These are phyloP conservation scores for Maudiozyma pseudohumilis DNA, from an alignment of 805 yeast species.

Conservation along the genomic window DNA sequence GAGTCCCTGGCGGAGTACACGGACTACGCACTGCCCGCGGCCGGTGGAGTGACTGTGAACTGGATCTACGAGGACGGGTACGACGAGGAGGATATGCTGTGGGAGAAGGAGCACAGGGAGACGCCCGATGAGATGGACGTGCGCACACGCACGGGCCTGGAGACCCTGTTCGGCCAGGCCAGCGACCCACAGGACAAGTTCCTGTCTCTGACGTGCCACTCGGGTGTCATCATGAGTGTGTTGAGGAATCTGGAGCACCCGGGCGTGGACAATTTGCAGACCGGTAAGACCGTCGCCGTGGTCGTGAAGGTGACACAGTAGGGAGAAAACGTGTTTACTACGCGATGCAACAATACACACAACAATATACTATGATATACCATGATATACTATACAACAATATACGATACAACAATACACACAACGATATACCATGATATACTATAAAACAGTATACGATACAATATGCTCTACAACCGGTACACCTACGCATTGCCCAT, in stretches of 20 bases:
- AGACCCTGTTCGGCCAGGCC: slow-evolving; percentile 34
- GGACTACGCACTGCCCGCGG: slow-evolving; percentile 7
- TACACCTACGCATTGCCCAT: too few relatives aligned
- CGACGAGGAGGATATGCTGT: slow-evolving; percentile 42
- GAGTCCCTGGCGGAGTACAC: slow-evolving; percentile 13
- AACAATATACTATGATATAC: too few relatives aligned
- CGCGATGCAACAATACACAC: too few relatives aligned
- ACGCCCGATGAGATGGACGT: slow-evolving; percentile 38
- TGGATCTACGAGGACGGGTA: slow-evolving; percentile 38
- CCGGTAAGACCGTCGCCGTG: slow-evolving; percentile 58
- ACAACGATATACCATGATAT: too few relatives aligned
- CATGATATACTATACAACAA: too few relatives aligned
- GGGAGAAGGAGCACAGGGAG: slow-evolving; percentile 39
- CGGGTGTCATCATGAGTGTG: slow-evolving; percentile 47
- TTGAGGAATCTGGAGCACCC: slow-evolving; percentile 46
- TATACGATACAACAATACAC: too few relatives aligned
- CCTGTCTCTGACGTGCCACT: slow-evolving; percentile 48
- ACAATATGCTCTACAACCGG: too few relatives aligned
- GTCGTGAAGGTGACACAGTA: slow-evolving; percentile 38
- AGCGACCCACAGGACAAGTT: slow-evolving; percentile 19
- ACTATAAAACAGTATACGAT: too few relatives aligned
- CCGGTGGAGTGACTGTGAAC: slow-evolving; percentile 29
- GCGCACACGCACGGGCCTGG: slow-evolving; percentile 31
- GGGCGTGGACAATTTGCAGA: slow-evolving; percentile 42
- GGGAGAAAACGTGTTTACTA: too few relatives aligned